phyloP scores from a whole-genome alignment of 306 rosid genomes.

The Casuarina glauca region DNA sequence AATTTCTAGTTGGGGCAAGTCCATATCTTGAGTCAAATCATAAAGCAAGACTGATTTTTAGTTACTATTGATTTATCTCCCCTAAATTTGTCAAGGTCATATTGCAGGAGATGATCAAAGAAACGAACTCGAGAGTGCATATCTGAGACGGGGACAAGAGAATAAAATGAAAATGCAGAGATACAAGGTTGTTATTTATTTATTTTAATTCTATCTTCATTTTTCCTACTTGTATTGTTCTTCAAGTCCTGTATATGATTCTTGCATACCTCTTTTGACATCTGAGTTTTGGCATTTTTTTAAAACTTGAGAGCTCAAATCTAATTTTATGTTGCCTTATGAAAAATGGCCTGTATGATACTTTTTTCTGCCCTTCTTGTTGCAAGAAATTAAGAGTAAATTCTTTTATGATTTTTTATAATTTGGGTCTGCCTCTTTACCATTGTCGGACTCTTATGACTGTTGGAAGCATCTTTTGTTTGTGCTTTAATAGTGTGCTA shows the following conservation, averaged over 20 bases:
- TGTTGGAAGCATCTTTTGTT: neutral
- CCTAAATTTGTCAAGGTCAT: slow-evolving; percentile 18
- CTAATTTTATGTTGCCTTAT: neutral
- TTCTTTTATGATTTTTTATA: neutral
- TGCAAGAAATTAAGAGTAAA: neutral
- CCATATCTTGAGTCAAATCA: neutral
- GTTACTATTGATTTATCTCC: neutral
- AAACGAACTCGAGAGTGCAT: slow-evolving; percentile 59
- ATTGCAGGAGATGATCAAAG: slow-evolving; percentile 47
- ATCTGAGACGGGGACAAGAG: slow-evolving; percentile 52
- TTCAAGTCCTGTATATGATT: neutral
- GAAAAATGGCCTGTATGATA: neutral
- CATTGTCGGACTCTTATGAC: neutral
- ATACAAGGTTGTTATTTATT: slow-evolving; percentile 53
- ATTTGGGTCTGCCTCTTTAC: neutral
- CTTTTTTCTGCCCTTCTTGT: rapidly evolving
- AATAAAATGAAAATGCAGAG: slow-evolving; percentile 53
- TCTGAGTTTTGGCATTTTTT: neutral
- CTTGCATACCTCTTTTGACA: neutral
- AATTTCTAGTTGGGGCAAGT: neutral
- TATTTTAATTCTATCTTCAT: neutral
- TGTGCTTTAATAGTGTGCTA: neutral
- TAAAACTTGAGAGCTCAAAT: neutral
- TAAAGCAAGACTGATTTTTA: neutral
- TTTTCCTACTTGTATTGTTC: neutral